phyloP scores from a whole-genome alignment of 2,329 filamentous ascomycete species.

The Neonectria punicea region DNA sequence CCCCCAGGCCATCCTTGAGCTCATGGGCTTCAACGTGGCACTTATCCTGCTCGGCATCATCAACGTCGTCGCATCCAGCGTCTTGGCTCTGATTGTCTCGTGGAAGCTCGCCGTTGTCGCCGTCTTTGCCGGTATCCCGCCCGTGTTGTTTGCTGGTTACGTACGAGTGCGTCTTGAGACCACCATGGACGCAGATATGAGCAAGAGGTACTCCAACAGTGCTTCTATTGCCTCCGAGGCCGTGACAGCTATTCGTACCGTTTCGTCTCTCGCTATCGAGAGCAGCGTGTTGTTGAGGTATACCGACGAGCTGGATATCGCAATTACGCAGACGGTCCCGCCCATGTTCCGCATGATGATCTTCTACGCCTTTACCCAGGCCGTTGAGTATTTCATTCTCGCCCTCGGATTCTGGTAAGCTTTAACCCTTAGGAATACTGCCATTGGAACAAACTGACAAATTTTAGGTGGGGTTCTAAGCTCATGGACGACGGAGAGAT shows the following conservation, averaged over 20 bases:
- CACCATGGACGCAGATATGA: conserved; percentile 48
- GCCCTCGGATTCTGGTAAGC: conserved; percentile 52
- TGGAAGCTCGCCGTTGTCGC: conserved; percentile 61
- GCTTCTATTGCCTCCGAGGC: conserved; percentile 55
- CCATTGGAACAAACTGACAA: not conserved
- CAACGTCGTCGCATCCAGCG: conserved; percentile 49
- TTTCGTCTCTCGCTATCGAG: conserved; percentile 54
- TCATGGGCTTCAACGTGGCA: conserved; percentile 53
- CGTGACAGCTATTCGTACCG: conserved; percentile 50
- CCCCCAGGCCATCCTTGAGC: conserved; percentile 50
- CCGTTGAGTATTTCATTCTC: conserved; percentile 48
- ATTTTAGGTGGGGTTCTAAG: conserved; percentile 45
- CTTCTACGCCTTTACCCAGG: conserved; percentile 49
- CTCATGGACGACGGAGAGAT: conserved; percentile 54
- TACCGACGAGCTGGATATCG: conserved; percentile 42
- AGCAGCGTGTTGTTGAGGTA: conserved; percentile 44
- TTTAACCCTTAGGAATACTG: not conserved
- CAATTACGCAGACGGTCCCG: conserved; percentile 34
- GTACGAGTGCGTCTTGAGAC: conserved; percentile 51
- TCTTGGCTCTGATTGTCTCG: conserved; percentile 54
- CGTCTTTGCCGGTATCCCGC: conserved; percentile 52
- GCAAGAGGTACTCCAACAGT: conserved; percentile 46
- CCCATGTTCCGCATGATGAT: conserved; percentile 46
- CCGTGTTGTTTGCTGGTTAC: conserved; percentile 47
- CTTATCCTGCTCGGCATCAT: conserved; percentile 49